These are phyloP conservation scores for Ophiostoma tasmaniense DNA, from an alignment of 2,329 filamentous ascomycete species.

Conservation along the genomic window DNA sequence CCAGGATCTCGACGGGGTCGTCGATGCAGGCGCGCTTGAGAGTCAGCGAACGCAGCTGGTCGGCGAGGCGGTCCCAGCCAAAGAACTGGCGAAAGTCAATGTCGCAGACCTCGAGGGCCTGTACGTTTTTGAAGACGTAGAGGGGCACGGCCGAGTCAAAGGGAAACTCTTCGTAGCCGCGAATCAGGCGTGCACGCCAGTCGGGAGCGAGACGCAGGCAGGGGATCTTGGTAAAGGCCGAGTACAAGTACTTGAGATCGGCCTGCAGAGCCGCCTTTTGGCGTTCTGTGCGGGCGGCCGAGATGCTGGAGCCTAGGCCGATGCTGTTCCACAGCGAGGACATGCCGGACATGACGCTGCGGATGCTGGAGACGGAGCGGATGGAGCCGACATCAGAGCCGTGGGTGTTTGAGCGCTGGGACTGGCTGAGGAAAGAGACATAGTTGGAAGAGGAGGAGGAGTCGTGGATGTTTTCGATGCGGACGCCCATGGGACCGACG, in stretches of 20 bases:
- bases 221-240: constrained; percentile 96
- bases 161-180: constrained; percentile 93
- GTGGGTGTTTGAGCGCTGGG: constrained; percentile 69
- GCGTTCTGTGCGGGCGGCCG: constrained; percentile 75
- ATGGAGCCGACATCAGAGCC: constrained; percentile 82
- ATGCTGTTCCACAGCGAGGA: constrained; percentile 86
- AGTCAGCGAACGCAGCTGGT: constrained; percentile 82
- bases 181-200: constrained; percentile 80
- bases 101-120: constrained; percentile 86
- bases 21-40: constrained; percentile 82
- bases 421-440: constrained; percentile 85
- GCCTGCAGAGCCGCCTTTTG: constrained; percentile 77
- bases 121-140: constrained; percentile 95
- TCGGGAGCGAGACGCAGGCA: constrained; percentile 86
- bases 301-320: constrained; percentile 70
- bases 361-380: constrained; percentile 90
- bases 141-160: constrained; percentile 95
- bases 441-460: constrained; percentile 82
- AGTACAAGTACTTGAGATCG: constrained; percentile 93
- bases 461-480: constrained; percentile 87
- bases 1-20: constrained; percentile 80
- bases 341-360: constrained; percentile 96
- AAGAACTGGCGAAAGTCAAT: constrained; percentile 96
- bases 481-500: constrained; percentile 92
- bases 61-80: constrained; percentile 89